Base-by-base conservation (phyloP, 2,329 filamentous ascomycete species). In the Cercospora beticola region DNA sequence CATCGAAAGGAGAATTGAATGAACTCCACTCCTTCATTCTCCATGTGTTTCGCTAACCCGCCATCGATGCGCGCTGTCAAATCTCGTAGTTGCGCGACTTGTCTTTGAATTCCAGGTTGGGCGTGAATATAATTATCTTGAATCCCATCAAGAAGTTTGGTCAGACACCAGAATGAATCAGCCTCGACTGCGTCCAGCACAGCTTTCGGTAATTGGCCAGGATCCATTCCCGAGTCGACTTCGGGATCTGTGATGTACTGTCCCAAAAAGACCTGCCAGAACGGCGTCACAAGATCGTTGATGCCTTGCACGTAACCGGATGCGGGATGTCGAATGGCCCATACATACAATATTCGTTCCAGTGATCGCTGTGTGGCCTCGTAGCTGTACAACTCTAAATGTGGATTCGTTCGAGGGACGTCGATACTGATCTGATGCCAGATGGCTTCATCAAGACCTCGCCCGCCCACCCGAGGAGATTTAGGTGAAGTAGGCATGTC, bases 371-470 rank as follows among this genome's bases (percentile, higher is more conserved):
- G 95, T 0, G 96, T 99, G 4, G 94, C 94, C 80, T 98, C 94
- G 78, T 97, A 98, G 73, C 92, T 88, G 81, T 99, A 99, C 0
- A 99, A 86, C 74, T 96, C 92, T 64, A 99, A 90, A 80, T 98
- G 95, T 10, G 95, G 95, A 78, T 97, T 98, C 4, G 95, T 99
- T 62, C 95, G 89, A 2, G 95, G 95, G 23, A 98, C 92, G 78
- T 99, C 95, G 76, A 99, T 99, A 80, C 93, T 97, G 81, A 99
- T 98, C 78, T 99, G 95, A 82, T 99, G 95, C 95, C 95, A 99
- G 68, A 99, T 89, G n/a, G 93, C 91, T 82, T 99, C 95, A 75
- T 99, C 96, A 18, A 99, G 82, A 2, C 94, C 94, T 65, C 92
- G 87, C 2, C 89, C 88, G 70, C 86, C 84, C 54, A 79, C 75